These are phyloP conservation scores for Pascua sp. DNA, from an alignment of 1,284 basidiomycete genomes.

Conservation along the genomic window DNA sequence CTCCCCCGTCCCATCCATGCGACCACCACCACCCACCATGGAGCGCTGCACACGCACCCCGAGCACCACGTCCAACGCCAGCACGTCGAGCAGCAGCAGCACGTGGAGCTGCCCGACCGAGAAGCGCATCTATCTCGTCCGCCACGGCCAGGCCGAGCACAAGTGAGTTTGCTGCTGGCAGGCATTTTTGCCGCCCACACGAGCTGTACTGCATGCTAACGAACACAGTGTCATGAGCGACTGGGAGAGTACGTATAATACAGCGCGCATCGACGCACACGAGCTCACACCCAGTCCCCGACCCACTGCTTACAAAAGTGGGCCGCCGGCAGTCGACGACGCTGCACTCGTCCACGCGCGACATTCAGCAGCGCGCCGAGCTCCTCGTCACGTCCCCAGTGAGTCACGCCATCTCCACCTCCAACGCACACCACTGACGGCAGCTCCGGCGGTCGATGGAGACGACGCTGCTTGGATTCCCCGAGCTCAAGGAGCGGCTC, in stretches of 20 bases:
- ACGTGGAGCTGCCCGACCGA: conserved; percentile 5
- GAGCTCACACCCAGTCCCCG: conserved; percentile 31
- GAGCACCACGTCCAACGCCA: conserved; percentile 1
- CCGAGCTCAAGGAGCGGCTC: conserved; percentile 32
- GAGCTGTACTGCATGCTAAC: conserved; percentile 3
- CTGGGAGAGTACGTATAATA: conserved; percentile 37
- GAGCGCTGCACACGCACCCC: background rate
- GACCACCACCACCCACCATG: background rate
- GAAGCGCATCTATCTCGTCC: conserved; percentile 44
- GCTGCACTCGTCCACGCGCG: conserved; percentile 36
- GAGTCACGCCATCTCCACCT: conserved; percentile 5
- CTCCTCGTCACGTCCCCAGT: conserved; percentile 46
- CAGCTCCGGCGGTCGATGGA: conserved; percentile 47
- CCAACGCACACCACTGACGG: conserved; percentile 5
- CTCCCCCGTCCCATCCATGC: background rate
- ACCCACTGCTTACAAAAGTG: conserved; percentile 43
- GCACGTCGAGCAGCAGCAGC: conserved; percentile 1
- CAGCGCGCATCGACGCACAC: background rate
- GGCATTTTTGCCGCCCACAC: background rate
- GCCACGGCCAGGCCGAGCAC: conserved; percentile 50
- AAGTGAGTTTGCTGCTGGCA: conserved; percentile 31
- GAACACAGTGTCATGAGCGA: conserved; percentile 39
- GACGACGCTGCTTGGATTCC: conserved; percentile 45
- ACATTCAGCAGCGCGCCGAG: conserved; percentile 41
- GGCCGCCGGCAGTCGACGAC: conserved; percentile 39